Evolutionary conservation across 345 rosid species (phyloP).

Genomic region (Reutealis trisperma): DNA sequence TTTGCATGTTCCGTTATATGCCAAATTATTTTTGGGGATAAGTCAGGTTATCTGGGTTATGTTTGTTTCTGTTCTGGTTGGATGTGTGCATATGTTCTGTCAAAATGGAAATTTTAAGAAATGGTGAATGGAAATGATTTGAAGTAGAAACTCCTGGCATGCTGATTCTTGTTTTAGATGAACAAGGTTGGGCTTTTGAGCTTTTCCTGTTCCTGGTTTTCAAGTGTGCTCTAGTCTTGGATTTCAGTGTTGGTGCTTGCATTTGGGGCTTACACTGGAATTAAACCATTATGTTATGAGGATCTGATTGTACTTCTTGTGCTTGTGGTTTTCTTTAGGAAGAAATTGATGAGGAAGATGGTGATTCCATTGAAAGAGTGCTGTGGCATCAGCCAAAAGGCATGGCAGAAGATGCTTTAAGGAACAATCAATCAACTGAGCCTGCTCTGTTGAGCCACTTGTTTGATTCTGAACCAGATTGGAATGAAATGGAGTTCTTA

Average conservation of each 20-base stretch:
- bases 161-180: neutral
- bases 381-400: constrained; percentile 97
- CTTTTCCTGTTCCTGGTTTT: neutral
- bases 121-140: neutral
- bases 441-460: constrained; percentile 73
- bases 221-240: neutral
- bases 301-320: constrained; percentile 3
- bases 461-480: constrained; percentile 78
- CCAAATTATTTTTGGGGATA: too few species aligned
- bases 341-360: constrained; percentile 94
- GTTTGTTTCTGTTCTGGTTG: neutral
- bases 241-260: neutral
- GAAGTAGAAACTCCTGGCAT: neutral
- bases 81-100: neutral
- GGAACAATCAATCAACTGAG: constrained; percentile 59
- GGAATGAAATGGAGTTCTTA: constrained; percentile 89
- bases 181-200: neutral
- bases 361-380: constrained; percentile 91
- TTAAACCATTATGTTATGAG: neutral
- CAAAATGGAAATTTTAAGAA: neutral
- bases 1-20: neutral
- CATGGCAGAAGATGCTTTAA: constrained; percentile 67
- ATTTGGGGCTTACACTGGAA: neutral
- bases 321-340: constrained; percentile 49
- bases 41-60: neutral